Percentiles rank a stretch among this genome's conserved stretches.
phyloP scores from a whole-genome alignment of 2,329 filamentous ascomycete genomes.

The Colletotrichum phormii region DNA sequence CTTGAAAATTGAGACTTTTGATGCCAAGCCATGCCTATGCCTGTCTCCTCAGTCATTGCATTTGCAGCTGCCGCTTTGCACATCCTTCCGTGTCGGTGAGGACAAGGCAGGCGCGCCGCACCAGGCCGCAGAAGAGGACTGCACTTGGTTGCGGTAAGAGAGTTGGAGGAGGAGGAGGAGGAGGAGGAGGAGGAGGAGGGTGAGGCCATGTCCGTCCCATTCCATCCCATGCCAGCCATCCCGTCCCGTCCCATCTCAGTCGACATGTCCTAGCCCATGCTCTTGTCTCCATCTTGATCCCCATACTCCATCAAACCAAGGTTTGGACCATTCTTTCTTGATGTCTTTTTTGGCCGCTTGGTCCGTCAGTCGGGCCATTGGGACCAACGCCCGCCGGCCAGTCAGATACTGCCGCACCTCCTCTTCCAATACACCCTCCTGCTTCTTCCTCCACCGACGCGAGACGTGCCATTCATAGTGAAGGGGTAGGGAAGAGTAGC shows the following conservation, averaged over 20 bases:
- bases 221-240: background rate
- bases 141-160: background rate
- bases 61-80: background rate
- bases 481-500: background rate
- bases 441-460: conserved; percentile 10
- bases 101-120: background rate
- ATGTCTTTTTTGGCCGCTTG: conserved; percentile 6
- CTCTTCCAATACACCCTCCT: conserved; percentile 7
- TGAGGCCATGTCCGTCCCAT: conserved; percentile 21
- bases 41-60: background rate
- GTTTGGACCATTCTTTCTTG: conserved; percentile 21
- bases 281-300: conserved; percentile 24
- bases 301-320: conserved; percentile 31
- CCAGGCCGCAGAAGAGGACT: background rate
- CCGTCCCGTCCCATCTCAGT: conserved; percentile 17
- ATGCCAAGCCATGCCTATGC: conserved; percentile 15
- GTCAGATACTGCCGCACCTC: conserved; percentile 11
- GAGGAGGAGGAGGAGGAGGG: background rate
- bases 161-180: background rate
- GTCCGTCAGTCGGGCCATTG: conserved; percentile 2
- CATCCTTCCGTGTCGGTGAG: conserved; percentile 12
- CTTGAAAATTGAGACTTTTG: background rate
- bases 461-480: conserved; percentile 7
- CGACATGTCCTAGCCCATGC: conserved; percentile 26
- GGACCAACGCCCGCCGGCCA: conserved; percentile 18